Evolutionary conservation across 257 asterid genomes (phyloP), one percentile per base, ranked within the genome.

Genomic region (Plantago elongata): DNA sequence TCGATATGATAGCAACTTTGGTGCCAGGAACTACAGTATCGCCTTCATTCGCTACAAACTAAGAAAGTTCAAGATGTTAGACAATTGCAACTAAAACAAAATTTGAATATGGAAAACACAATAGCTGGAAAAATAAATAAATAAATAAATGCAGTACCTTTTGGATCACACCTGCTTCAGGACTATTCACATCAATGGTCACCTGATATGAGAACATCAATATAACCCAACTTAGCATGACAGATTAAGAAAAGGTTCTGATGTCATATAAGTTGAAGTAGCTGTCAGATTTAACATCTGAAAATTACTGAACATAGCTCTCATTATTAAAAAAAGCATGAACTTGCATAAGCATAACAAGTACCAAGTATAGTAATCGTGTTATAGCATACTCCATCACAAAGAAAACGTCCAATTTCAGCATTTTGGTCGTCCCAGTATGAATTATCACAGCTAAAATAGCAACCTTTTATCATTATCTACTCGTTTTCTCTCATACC

Each of bases 1-100:
- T 93, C 65, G 99, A 85, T 73, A 89, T 93, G 69, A 93, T 73
- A 13, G 96, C 99, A 51, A 93, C 77, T 81, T 82, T 83, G 55
- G 88, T 76, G 60, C 97, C 99, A 67, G 97, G 99, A 69, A 84
- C 97, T 57, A 93, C 95, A 4, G 92, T 93, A 62, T 93, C 97
- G 38, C 99, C 99, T 78, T 93, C 97, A 74, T 85, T 87, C 62
- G 95, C 96, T 54, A 85, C 61, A 69, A 84, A 78, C 99, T 93
- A 75, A n/a, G 51, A 55, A 47, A 22, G 38, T 52, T 11, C 62
- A 63, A 73, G 34, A 44, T 45, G 63, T 51, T 1, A 3, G 57
- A 37, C 13, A 14, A 50, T 60, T 70, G 27, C 27, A 56, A 51
- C 55, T 49, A 71, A 51, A 22, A 46, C 8, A 16, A 45, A 14